Conservation (phyloP, 257 asterid genomes). For the Rehmannia glutinosa region DNA sequence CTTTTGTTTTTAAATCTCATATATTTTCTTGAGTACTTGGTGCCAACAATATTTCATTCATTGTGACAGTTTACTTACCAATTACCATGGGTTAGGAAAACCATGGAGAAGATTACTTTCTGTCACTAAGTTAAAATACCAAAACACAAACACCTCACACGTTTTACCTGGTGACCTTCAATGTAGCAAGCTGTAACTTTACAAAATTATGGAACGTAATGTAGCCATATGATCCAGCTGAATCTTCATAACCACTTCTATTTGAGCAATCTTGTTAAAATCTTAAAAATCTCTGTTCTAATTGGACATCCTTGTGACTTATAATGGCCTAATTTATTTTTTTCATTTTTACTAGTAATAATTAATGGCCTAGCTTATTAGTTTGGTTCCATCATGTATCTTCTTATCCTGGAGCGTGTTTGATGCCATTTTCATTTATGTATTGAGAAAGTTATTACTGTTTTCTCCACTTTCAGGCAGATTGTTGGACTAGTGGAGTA, state of each 20-base stretch:
- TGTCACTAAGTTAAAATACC: background rate
- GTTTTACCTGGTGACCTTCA: background rate
- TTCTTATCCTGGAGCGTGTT: background rate
- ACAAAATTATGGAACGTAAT: background rate
- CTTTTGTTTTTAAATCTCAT: background rate
- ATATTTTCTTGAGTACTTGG: background rate
- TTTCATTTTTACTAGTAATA: background rate
- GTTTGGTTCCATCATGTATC: background rate
- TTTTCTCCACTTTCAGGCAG: slow-evolving; percentile 49
- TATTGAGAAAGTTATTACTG: slow-evolving; percentile 4
- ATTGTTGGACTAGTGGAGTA: slow-evolving; percentile 56
- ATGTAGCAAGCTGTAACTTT: background rate
- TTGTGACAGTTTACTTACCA: background rate
- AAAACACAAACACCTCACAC: background rate
- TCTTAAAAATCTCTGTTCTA: background rate
- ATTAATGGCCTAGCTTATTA: no score
- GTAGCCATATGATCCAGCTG: slow-evolving; percentile 1
- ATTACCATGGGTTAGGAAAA: background rate
- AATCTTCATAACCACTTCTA: slow-evolving; percentile 3
- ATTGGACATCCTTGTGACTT: background rate
- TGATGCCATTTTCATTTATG: slow-evolving; percentile 8
- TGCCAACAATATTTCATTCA: background rate
- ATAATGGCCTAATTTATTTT: slow-evolving; percentile 4
- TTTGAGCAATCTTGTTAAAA: background rate
- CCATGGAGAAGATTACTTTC: background rate